These are phyloP conservation scores for Kitagawia praeruptora DNA, from an alignment of 129 eudicot genomes.

Conservation along the genomic window DNA sequence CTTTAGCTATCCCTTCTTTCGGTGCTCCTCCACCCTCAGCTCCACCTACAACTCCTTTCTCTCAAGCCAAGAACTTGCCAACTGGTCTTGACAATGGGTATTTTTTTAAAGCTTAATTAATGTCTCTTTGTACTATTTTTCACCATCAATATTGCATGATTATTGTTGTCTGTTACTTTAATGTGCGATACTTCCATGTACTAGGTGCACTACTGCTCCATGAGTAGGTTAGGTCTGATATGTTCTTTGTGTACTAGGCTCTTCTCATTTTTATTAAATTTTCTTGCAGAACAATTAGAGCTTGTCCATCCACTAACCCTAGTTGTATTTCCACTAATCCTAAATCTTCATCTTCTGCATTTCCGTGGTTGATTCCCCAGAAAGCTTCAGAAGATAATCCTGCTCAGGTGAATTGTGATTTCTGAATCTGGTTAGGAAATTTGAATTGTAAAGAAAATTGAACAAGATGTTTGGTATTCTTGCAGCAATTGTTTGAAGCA, in stretches of 20 bases:
- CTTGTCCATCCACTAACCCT: slow-evolving; percentile 84
- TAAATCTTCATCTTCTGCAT: slow-evolving; percentile 56
- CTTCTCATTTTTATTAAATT: background rate
- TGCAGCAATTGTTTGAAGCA: slow-evolving; percentile 75
- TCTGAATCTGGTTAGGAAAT: background rate
- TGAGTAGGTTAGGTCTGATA: background rate
- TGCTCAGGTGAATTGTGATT: slow-evolving; percentile 40
- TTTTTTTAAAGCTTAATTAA: background rate
- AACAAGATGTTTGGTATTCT: background rate
- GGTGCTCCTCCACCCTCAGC: slow-evolving; percentile 25
- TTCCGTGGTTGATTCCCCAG: slow-evolving; percentile 67
- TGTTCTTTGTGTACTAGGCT: background rate
- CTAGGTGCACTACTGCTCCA: background rate
- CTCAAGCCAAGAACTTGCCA: slow-evolving; percentile 74
- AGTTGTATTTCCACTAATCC: slow-evolving; percentile 87
- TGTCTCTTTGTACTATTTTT: background rate
- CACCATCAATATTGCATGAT: background rate
- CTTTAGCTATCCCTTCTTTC: slow-evolving; percentile 58
- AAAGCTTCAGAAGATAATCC: slow-evolving; percentile 38
- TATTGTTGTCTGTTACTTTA: background rate
- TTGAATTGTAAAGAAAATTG: background rate
- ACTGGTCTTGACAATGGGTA: slow-evolving; percentile 91
- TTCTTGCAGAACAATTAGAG: slow-evolving; percentile 65
- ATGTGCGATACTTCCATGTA: too few relatives aligned
- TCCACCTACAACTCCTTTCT: slow-evolving; percentile 72